Percentiles rank a stretch among this genome's conserved stretches.
phyloP scores from a whole-genome alignment of 2,329 filamentous ascomycete species.

The Pseudopyrenochaeta lycopersici region DNA sequence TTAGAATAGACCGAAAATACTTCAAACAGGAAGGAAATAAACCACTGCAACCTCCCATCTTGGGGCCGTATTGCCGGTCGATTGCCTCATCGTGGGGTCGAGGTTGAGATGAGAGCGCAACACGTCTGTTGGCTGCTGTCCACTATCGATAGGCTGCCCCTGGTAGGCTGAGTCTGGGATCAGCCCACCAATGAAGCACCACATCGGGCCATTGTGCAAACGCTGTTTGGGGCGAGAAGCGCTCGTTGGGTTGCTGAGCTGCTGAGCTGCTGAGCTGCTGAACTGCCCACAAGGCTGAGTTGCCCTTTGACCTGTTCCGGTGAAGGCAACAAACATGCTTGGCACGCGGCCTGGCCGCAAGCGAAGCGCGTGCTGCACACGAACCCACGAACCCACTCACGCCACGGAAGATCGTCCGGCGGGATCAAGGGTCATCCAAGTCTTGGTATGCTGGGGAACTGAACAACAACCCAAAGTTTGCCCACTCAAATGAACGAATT shows the following conservation, averaged over 20 bases:
- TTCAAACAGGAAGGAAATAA: neutral
- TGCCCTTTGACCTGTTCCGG: slow-evolving; percentile 13
- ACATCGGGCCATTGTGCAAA: neutral
- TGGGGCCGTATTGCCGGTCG: neutral
- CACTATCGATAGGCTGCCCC: slow-evolving; percentile 25
- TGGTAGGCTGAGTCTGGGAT: slow-evolving; percentile 15
- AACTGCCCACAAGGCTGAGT: slow-evolving; percentile 7
- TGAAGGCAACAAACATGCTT: slow-evolving; percentile 16
- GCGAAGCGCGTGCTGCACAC: slow-evolving; percentile 10
- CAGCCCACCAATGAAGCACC: slow-evolving; percentile 10
- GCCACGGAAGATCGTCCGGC: no score
- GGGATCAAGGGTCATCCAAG: no score
- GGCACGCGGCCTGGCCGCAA: slow-evolving; percentile 15
- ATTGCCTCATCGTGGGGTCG: slow-evolving; percentile 14
- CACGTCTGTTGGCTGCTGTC: slow-evolving; percentile 8
- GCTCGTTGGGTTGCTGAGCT: neutral
- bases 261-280: neutral
- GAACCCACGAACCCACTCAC: neutral
- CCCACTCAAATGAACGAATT: no score
- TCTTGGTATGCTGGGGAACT: no score
- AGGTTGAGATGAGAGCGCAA: slow-evolving; percentile 4
- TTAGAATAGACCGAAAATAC: slow-evolving; percentile 2
- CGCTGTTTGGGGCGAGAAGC: neutral
- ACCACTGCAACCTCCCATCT: slow-evolving; percentile 5
- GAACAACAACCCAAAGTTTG: no score